Evolutionary conservation across 805 yeast species (phyloP).

Genomic region (Debaryomyces prosopidis): DNA sequence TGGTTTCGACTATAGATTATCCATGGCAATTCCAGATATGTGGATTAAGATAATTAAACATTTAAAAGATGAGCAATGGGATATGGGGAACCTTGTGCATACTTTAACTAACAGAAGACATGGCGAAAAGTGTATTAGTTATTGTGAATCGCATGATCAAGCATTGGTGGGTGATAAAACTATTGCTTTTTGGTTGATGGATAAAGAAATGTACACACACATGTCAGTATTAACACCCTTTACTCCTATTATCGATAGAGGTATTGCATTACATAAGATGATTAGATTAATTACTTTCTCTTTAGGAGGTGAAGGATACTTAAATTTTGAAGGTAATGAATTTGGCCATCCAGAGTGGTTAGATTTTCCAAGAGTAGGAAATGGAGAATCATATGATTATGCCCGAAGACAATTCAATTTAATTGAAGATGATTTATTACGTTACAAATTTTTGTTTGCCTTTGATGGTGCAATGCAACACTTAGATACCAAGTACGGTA

Average conservation of each 20-base stretch:
- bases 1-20: slow-evolving; percentile 90
- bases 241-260: slow-evolving; percentile 83
- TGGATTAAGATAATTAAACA: slow-evolving; percentile 95
- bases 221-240: slow-evolving; percentile 78
- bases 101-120: slow-evolving; percentile 87
- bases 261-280: slow-evolving; percentile 86
- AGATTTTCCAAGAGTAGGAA: slow-evolving; percentile 92
- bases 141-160: slow-evolving; percentile 95
- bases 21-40: slow-evolving; percentile 99
- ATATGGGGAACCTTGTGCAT: slow-evolving; percentile 73
- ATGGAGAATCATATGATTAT: slow-evolving; percentile 84
- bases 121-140: slow-evolving; percentile 84
- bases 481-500: slow-evolving; percentile 66
- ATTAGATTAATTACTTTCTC: slow-evolving; percentile 84
- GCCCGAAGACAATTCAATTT: slow-evolving; percentile 94
- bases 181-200: slow-evolving; percentile 97
- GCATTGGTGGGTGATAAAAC: slow-evolving; percentile 97
- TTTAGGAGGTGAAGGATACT: slow-evolving; percentile 95
- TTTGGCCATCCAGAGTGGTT: slow-evolving; percentile 99
- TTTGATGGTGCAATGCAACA: slow-evolving; percentile 87
- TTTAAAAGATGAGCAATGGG: slow-evolving; percentile 86
- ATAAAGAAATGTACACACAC: slow-evolving; percentile 95
- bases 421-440: slow-evolving; percentile 72
- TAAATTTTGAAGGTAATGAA: slow-evolving; percentile 96
- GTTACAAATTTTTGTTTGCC: slow-evolving; percentile 75